phyloP scores from a whole-genome alignment of 2,329 filamentous ascomycete species.

The Xylaria sp. region DNA sequence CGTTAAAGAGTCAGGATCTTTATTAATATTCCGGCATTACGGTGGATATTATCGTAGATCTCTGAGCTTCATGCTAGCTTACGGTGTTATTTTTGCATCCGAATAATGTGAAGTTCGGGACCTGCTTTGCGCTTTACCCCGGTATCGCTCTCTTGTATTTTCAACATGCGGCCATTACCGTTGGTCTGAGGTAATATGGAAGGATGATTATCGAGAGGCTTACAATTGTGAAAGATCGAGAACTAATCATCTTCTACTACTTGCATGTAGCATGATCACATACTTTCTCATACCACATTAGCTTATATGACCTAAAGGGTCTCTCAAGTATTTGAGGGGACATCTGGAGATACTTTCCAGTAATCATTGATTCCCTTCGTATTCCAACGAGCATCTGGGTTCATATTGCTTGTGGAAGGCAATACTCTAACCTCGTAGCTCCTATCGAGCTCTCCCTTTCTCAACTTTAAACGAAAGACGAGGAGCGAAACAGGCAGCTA shows the following conservation, averaged over 20 bases:
- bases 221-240: neutral
- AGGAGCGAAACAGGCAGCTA: neutral
- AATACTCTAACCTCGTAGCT: too few species aligned
- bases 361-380: too few species aligned
- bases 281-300: neutral
- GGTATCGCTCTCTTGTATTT: neutral
- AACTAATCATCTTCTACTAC: neutral
- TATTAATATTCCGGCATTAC: neutral
- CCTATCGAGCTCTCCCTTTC: neutral
- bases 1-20: neutral
- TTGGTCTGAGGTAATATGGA: neutral
- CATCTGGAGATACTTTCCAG: neutral
- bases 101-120: neutral
- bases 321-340: neutral
- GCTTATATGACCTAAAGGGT: neutral
- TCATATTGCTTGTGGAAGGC: neutral
- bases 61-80: slow-evolving; percentile 10
- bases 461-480: neutral
- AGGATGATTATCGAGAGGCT: neutral
- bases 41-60: neutral
- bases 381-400: neutral
- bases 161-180: neutral
- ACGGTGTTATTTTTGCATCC: slow-evolving; percentile 14
- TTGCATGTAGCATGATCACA: neutral
- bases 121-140: neutral